Conservation (phyloP, 2,329 filamentous ascomycete genomes). For the Xylaria sp. region DNA sequence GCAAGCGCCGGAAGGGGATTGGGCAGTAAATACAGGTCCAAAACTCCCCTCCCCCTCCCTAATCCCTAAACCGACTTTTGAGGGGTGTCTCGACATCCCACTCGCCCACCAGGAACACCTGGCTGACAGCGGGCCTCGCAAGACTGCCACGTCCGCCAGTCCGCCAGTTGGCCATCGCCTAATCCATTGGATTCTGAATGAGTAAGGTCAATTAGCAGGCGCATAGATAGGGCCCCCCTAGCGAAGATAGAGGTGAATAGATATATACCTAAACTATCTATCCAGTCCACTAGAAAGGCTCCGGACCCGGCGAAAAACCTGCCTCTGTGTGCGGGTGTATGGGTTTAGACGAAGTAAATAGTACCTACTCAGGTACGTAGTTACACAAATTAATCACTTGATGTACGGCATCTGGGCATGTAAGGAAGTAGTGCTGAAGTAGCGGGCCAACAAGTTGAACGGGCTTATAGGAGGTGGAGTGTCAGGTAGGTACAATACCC, state of each 20-base stretch:
- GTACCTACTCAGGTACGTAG: neutral
- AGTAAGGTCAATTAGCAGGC: neutral
- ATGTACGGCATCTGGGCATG: neutral
- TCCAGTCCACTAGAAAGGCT: neutral
- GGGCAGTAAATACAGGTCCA: slow-evolving; percentile 4
- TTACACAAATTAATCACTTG: neutral
- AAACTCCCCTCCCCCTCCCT: slow-evolving; percentile 14
- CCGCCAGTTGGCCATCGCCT: slow-evolving; percentile 12
- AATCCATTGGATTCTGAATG: neutral
- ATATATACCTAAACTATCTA: neutral
- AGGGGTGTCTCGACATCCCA: slow-evolving; percentile 13
- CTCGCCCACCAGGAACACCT: neutral
- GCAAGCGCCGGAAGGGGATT: slow-evolving; percentile 1
- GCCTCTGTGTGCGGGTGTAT: too few species aligned
- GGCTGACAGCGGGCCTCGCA: slow-evolving; percentile 8
- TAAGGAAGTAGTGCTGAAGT: neutral
- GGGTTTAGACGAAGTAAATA: neutral
- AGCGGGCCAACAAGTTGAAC: neutral
- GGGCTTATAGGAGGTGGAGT: neutral
- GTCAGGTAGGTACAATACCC: neutral
- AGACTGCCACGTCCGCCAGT: neutral
- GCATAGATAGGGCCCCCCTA: neutral
- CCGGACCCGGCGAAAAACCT: neutral
- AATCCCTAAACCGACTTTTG: neutral
- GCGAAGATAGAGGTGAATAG: neutral